Evolutionary conservation across 208 protist species (phyloP).

Genomic region (Crithidia brevicula): DNA sequence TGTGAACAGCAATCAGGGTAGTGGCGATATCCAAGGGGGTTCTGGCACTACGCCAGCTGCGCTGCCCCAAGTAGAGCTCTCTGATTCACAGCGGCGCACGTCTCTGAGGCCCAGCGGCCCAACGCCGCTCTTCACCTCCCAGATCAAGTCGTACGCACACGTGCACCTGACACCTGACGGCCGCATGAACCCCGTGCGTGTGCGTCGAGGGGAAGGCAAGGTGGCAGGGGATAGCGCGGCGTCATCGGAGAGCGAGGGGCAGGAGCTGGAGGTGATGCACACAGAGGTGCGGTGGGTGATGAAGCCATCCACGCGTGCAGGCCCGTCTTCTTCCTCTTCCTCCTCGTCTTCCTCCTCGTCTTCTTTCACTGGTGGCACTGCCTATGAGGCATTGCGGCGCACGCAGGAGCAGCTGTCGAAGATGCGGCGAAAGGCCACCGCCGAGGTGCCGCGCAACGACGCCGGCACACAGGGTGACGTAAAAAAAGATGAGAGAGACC

Average conservation of each 20-base stretch:
- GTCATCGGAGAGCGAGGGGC: conserved; percentile 18
- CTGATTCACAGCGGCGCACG: neutral
- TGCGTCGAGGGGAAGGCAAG: too few species aligned
- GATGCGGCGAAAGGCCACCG: neutral
- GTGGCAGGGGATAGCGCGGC: too few species aligned
- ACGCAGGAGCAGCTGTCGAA: conserved; percentile 2
- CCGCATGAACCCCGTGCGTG: conserved; percentile 33
- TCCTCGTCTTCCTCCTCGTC: neutral
- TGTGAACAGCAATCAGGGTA: too few species aligned
- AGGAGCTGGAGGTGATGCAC: conserved; percentile 67
- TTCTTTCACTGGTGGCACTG: neutral
- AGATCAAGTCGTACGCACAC: conserved; percentile 30
- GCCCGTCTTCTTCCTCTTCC: neutral
- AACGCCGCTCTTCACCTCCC: conserved; percentile 20
- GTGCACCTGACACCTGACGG: conserved; percentile 28
- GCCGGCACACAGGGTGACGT: neutral
- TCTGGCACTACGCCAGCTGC: too few species aligned
- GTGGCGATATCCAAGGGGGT: too few species aligned
- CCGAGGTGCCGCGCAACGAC: neutral
- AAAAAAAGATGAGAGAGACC: neutral
- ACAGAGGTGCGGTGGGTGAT: conserved; percentile 71
- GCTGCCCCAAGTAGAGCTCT: too few species aligned
- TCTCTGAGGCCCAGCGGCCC: neutral
- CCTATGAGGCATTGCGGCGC: conserved; percentile 3
- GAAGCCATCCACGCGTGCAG: neutral